A percentile compares a stretch with the other conserved stretches of the same genome.
Evolutionary conservation across 2,329 filamentous ascomycete genomes (phyloP).

Genomic region (Penicillium janthinellum): DNA sequence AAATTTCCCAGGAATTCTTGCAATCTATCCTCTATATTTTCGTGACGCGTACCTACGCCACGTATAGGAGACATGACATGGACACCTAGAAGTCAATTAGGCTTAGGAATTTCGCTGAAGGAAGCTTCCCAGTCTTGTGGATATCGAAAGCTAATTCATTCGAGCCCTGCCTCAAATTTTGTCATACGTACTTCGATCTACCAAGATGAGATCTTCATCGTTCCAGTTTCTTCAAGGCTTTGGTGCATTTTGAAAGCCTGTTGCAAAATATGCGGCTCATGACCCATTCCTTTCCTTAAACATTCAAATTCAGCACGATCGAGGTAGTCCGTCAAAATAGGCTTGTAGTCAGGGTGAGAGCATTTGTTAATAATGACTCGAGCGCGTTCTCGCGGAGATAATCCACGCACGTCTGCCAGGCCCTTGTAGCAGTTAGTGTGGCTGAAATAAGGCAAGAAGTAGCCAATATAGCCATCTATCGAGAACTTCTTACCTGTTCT

Average conservation of each 20-base stretch:
- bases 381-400: constrained; percentile 77
- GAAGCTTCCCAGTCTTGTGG: no score
- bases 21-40: no score
- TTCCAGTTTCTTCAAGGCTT: constrained; percentile 77
- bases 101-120: no score
- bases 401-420: constrained; percentile 79
- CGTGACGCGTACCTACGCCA: no score
- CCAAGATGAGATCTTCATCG: constrained; percentile 81
- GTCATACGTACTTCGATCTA: constrained; percentile 18
- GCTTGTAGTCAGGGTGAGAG: constrained; percentile 80
- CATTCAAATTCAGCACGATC: constrained; percentile 86
- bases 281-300: constrained; percentile 81
- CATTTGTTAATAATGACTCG: constrained; percentile 85
- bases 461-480: no score
- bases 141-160: no score
- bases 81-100: no score
- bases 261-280: constrained; percentile 85
- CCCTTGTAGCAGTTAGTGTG: constrained; percentile 49
- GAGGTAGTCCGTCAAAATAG: constrained; percentile 80
- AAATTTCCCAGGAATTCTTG: no score
- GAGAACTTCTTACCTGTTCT: constrained; percentile 41
- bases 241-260: constrained; percentile 88
- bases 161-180: no score
- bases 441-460: no score
- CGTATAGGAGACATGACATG: no score